Base-by-base conservation (phyloP, 441 rosid genomes). In the Eruca vesicaria region DNA sequence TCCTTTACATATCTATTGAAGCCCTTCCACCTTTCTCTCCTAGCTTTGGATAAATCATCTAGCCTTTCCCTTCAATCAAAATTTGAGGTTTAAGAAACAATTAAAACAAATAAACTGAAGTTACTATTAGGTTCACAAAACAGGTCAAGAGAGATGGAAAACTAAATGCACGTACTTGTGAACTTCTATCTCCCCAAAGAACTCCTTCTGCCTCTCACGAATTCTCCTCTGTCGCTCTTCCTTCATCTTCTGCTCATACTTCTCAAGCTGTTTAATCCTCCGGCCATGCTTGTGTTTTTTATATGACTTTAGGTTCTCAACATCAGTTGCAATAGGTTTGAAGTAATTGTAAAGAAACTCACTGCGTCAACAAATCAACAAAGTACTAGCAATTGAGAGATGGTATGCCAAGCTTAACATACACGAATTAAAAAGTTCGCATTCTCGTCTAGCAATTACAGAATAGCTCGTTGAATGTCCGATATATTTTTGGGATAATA, bases 171-270 rank as follows among this genome's bases (percentile, higher is more conserved):
- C 86, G 68, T 86, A 94, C 98, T 85, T 94, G 86, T 94, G 97
- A 81, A 87, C 88, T 85, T 94, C 98, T 71, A 94, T 87, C 84
- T 94, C 98, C 68, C 90, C 76, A 82, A 94, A 94, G 84, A 94
- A 94, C 82, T 92, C 97, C 88, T 94, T 94, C 86, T 94, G 98
- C 83, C 97, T 88, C 82, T 94, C 98, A 73, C 97, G 97, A 60
- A 91, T 92, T 83, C 98, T 90, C 91, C 88, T 94, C 58, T 89
- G 95, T 61, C 98, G 86, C 80, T 94, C 97, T 82, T 94, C 98
- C 86, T 92, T 92, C 97, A 92, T 92, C 84, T 88, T 94, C 82
- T 84, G 90, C 84, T 92, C 98, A 82, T 78, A 87, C 75, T 73
- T 92, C 81, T 94, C 98, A 61, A 94, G 91, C 71, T 94, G 98